Evolutionary conservation across 495 filamentous ascomycete species (phyloP).

Genomic region (Daldinia decipiens): DNA sequence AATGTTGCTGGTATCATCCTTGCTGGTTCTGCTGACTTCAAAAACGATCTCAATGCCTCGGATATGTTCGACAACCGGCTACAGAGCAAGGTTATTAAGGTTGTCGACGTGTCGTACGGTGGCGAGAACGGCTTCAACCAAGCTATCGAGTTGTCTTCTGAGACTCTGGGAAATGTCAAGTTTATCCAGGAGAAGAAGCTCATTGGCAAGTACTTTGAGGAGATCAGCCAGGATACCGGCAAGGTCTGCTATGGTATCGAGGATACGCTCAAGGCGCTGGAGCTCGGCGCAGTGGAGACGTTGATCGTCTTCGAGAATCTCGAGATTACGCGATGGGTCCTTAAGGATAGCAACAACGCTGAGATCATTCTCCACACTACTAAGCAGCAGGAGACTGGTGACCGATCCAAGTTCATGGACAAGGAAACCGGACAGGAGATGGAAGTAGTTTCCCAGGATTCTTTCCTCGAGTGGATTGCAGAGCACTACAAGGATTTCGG

Average conservation of each 20-base stretch:
- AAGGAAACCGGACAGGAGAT: constrained; percentile 96
- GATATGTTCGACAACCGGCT: constrained; percentile 96
- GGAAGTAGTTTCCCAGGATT: constrained; percentile 84
- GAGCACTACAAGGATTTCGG: constrained; percentile 98
- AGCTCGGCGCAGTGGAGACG: constrained; percentile 92
- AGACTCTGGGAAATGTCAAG: constrained; percentile 98
- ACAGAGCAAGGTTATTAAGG: constrained; percentile 95
- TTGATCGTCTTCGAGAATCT: constrained; percentile 98
- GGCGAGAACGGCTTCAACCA: constrained; percentile 99
- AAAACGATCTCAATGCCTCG: constrained; percentile 97
- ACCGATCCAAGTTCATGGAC: constrained; percentile 89
- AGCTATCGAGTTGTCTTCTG: constrained; percentile 91
- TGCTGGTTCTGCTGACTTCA: constrained; percentile 98
- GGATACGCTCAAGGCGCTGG: constrained; percentile 96
- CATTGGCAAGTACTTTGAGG: constrained; percentile 97
- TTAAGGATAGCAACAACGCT: constrained; percentile 77
- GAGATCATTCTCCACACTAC: constrained; percentile 86
- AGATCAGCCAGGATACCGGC: constrained; percentile 96
- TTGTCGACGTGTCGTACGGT: constrained; percentile 98
- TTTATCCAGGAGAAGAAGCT: constrained; percentile 99
- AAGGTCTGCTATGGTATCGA: constrained; percentile 98
- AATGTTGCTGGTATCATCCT: constrained; percentile 95
- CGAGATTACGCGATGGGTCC: constrained; percentile 87
- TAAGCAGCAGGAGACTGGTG: constrained; percentile 78
- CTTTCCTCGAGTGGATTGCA: constrained; percentile 98